Conservation (phyloP, 2,329 filamentous ascomycete genomes). For the Clonostachys rhizophaga region DNA sequence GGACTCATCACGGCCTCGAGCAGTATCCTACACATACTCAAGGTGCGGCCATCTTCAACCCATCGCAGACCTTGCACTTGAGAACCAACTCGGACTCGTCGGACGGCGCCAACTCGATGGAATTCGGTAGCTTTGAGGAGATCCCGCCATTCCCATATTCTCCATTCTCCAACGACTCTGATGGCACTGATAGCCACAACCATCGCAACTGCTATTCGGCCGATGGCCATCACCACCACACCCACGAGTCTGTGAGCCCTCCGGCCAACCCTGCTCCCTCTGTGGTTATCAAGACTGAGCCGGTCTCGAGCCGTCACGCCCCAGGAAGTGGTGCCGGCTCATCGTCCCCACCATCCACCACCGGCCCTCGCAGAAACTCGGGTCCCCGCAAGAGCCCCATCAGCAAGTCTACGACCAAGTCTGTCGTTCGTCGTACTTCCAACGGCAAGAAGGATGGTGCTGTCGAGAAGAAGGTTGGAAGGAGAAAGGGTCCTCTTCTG, state of each 20-base stretch:
- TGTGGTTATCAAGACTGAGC: slow-evolving; percentile 41
- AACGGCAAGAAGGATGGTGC: slow-evolving; percentile 74
- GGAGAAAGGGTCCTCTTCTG: slow-evolving; percentile 81
- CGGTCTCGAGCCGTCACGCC: slow-evolving; percentile 51
- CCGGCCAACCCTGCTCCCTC: slow-evolving; percentile 62
- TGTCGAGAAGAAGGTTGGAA: slow-evolving; percentile 86
- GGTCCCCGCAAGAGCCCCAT: slow-evolving; percentile 72
- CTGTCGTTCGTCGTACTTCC: slow-evolving; percentile 74
- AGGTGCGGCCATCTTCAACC: slow-evolving; percentile 78
- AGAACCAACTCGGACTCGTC: slow-evolving; percentile 84
- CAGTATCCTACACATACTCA: slow-evolving; percentile 49
- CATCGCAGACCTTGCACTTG: slow-evolving; percentile 83
- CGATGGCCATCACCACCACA: slow-evolving; percentile 42
- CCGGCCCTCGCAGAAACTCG: slow-evolving; percentile 59
- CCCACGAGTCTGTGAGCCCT: slow-evolving; percentile 56
- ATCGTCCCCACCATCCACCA: slow-evolving; percentile 57
- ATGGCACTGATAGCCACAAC: slow-evolving; percentile 57
- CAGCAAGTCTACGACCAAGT: slow-evolving; percentile 72
- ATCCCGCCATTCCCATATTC: slow-evolving; percentile 65
- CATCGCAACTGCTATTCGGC: slow-evolving; percentile 61
- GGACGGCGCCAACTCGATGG: slow-evolving; percentile 60
- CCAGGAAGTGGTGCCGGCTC: slow-evolving; percentile 57
- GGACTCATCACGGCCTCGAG: slow-evolving; percentile 62
- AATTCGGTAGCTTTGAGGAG: slow-evolving; percentile 80
- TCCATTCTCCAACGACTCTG: slow-evolving; percentile 79